Conservation (phyloP, 192 early-diverging fungal genomes). For the Gaertneriomyces sp. region DNA sequence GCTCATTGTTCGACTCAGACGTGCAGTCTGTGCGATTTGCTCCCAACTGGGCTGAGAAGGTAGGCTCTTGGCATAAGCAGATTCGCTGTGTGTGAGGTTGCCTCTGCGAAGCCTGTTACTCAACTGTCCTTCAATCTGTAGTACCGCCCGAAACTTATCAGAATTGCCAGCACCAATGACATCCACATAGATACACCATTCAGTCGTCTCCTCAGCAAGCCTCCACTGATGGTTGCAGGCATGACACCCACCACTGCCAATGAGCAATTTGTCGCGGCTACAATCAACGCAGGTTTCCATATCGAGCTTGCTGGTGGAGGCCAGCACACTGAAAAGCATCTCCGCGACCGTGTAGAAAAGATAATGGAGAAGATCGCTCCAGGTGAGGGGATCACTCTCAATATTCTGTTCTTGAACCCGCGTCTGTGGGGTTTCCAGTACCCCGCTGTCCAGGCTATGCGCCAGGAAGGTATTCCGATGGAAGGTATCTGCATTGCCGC, state of each 20-base stretch:
- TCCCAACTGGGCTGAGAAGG: constrained; percentile 77
- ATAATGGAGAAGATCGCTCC: constrained; percentile 69
- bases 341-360: constrained; percentile 66
- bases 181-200: constrained; percentile 85
- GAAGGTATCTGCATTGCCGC: constrained; percentile 88
- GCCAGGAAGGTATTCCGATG: constrained; percentile 80
- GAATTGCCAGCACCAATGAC: constrained; percentile 58
- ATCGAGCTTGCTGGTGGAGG: constrained; percentile 89
- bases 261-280: constrained; percentile 73
- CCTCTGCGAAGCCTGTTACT: neutral
- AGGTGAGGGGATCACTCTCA: constrained; percentile 86
- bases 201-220: constrained; percentile 77
- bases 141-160: constrained; percentile 80
- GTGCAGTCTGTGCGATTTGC: constrained; percentile 68
- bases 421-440: constrained; percentile 92
- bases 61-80: neutral
- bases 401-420: constrained; percentile 87
- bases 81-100: no score
- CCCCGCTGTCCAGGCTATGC: constrained; percentile 72
- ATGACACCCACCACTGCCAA: constrained; percentile 88
- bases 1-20: constrained; percentile 76
- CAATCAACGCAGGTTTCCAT: constrained; percentile 87
- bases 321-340: constrained; percentile 69
- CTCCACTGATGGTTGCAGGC: constrained; percentile 92
- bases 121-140: neutral